Evolutionary conservation across 208 protist species (phyloP).

Genomic region (Leishmania amazonensis): DNA sequence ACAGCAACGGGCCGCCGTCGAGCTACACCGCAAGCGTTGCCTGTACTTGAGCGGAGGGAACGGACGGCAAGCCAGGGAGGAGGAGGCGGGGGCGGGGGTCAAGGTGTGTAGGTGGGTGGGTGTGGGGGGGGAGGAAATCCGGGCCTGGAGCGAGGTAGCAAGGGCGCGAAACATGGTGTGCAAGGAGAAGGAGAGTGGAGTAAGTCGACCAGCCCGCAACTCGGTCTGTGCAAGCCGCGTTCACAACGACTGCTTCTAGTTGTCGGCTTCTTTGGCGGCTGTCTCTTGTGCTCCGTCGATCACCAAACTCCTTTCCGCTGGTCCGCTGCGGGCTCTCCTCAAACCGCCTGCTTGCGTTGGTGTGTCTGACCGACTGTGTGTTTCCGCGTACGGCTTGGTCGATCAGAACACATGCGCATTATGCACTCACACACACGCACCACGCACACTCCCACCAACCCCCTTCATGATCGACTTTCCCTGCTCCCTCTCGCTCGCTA

Average conservation of each 20-base stretch:
- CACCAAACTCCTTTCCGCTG: neutral
- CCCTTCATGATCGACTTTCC: neutral
- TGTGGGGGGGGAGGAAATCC: neutral
- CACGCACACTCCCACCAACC: neutral
- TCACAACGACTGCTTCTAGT: neutral
- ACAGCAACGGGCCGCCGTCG: slow-evolving; percentile 18
- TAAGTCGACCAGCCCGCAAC: neutral
- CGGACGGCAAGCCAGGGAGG: neutral
- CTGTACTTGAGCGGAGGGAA: slow-evolving; percentile 33
- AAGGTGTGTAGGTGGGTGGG: neutral
- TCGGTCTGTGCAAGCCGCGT: neutral
- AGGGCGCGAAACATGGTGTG: neutral
- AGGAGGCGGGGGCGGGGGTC: neutral
- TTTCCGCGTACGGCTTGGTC: neutral
- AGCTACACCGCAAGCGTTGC: slow-evolving; percentile 42
- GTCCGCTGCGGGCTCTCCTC: neutral
- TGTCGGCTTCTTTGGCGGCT: neutral
- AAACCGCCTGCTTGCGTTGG: neutral
- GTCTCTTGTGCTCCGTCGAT: neutral
- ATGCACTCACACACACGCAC: neutral
- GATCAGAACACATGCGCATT: neutral
- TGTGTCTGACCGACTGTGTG: neutral
- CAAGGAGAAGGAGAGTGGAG: slow-evolving; percentile 2
- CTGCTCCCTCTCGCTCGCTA: neutral
- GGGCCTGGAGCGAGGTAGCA: neutral